These are phyloP conservation scores for Fusarium luffae DNA, from an alignment of 2,329 filamentous ascomycete species.

Conservation along the genomic window DNA sequence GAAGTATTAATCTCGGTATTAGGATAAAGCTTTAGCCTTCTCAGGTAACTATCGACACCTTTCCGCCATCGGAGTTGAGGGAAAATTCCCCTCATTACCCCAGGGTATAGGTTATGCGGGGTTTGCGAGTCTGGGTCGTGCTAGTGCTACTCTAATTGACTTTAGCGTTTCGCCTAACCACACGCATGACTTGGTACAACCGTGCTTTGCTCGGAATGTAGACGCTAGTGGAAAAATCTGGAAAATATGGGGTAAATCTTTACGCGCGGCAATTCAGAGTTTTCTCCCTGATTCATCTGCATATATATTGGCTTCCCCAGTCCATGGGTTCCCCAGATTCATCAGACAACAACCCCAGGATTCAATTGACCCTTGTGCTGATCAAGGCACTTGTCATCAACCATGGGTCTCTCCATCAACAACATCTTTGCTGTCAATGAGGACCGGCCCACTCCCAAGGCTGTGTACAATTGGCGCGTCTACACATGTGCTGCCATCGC, in stretches of 20 bases:
- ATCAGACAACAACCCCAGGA: neutral
- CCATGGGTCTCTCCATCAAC: constrained; percentile 46
- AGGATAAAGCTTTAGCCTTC: neutral
- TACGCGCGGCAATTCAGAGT: constrained; percentile 7
- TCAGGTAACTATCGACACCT: neutral
- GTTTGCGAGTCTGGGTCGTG: constrained; percentile 1
- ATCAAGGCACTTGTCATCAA: neutral
- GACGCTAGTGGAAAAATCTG: neutral
- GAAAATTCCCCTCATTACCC: neutral
- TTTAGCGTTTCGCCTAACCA: neutral
- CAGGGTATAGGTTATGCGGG: constrained; percentile 4
- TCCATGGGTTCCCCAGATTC: neutral
- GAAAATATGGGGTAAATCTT: constrained; percentile 10
- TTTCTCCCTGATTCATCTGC: neutral
- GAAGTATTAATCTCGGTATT: neutral
- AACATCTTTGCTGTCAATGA: constrained; percentile 63
- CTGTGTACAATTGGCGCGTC: constrained; percentile 70
- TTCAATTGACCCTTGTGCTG: neutral
- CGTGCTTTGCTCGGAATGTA: neutral
- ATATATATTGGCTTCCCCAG: neutral
- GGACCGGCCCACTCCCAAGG: constrained; percentile 66
- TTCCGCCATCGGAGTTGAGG: neutral
- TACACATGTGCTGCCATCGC: constrained; percentile 64
- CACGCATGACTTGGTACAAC: neutral
- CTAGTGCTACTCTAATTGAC: constrained; percentile 1